Evolutionary conservation across 2,329 filamentous ascomycete genomes (phyloP), one percentile per base, ranked within the genome.

Genomic region (Fusarium citri): DNA sequence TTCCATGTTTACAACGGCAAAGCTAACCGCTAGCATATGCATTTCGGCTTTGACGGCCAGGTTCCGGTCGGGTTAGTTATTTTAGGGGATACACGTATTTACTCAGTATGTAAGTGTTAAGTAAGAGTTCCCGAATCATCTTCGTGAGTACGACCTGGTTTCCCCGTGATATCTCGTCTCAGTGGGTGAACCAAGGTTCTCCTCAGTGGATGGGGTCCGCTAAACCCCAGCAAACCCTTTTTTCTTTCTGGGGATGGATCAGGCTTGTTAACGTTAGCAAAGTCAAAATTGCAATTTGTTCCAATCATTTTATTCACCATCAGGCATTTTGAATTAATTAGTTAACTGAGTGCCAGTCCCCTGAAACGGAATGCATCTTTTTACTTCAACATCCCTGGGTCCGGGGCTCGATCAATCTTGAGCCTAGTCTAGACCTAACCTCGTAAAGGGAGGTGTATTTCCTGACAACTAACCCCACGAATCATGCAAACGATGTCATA

Each of bases 401-500:
- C 26, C 40, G 28, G 22, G 43, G 23, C 45, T 65, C 49, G 56
- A 43, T 50, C 54, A 40, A 26, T 48, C 30, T 15, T 49, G 11
- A 55, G 53, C 53, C 53, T 55, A 49, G 34, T 31, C 51, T 68
- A 53, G 45, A 55, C 14, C 20, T 26, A 48, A 28, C 6, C 34
- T 37, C 34, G 34, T 37, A 37, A 37, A 37, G 34, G 34, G 34
- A 37, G 34, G 34, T 37, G 34, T 37, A 37, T 37, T 37, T 37
- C 34, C 10, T 37, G 34, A 37, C 34, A 37, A 37, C 34, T 37
- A 37, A 55, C 53, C 54, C 48, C 55, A 41, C 66, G 61, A 69
- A 53, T 66, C 66, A 62, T 69, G 61, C 61, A 57, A 31, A 47
- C 51, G 51, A 69, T 69, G 66, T 66, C 66, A 69, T 66, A 47